Conservation (phyloP, 495 filamentous ascomycete genomes). For the Aspergillus saccharolyticus region DNA sequence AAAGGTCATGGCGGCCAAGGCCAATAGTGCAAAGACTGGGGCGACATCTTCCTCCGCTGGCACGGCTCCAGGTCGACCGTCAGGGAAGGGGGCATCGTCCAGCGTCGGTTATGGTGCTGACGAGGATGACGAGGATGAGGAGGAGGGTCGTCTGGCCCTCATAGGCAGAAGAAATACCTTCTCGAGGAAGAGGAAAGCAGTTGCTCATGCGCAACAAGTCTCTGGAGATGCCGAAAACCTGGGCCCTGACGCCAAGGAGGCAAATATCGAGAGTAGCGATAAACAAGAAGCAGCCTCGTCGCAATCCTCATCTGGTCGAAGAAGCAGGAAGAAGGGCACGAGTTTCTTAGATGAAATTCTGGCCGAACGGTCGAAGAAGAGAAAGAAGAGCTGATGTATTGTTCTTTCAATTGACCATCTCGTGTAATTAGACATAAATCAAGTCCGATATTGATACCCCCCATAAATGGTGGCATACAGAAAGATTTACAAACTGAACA, state of each 20-base stretch:
- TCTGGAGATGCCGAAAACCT: conserved; percentile 1
- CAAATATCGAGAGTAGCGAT: conserved; percentile 12
- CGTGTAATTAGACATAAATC: neutral
- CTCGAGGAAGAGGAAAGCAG: conserved; percentile 22
- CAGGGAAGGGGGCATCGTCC: neutral
- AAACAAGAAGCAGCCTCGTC: conserved; percentile 10
- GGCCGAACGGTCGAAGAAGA: conserved; percentile 47
- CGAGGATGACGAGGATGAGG: conserved; percentile 48
- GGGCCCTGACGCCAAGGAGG: neutral
- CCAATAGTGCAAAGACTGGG: conserved; percentile 8
- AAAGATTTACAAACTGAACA: neutral
- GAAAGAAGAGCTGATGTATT: conserved; percentile 46
- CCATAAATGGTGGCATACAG: neutral
- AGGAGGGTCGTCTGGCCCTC: conserved; percentile 54
- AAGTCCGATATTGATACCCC: neutral
- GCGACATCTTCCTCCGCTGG: conserved; percentile 7
- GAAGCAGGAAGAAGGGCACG: conserved; percentile 36
- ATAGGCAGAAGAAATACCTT: conserved; percentile 40
- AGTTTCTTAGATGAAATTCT: conserved; percentile 51
- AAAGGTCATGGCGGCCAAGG: conserved; percentile 32
- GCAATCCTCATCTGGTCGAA: conserved; percentile 16
- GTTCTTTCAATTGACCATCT: neutral
- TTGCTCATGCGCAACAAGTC: conserved; percentile 3
- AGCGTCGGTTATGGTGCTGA: conserved; percentile 13
- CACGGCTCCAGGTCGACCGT: neutral